Evolutionary conservation across 2,329 filamentous ascomycete genomes (phyloP).

Genomic region (Fusarium caatingaense): DNA sequence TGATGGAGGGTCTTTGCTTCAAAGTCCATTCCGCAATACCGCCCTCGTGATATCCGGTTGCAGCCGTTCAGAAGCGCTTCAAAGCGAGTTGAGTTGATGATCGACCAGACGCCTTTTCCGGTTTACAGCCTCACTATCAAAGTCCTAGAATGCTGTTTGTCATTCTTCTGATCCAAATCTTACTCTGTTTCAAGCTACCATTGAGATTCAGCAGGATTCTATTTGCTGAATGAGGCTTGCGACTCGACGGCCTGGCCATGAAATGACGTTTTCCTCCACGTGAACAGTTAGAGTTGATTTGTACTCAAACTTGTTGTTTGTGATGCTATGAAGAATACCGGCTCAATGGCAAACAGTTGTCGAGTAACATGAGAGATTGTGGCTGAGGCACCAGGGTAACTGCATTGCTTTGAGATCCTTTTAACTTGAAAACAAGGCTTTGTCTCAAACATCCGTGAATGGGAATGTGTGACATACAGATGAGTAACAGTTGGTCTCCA

Average conservation of each 20-base stretch:
- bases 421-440: constrained; percentile 1
- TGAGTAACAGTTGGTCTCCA: constrained; percentile 1
- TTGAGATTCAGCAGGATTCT: not conserved
- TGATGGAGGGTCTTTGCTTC: not conserved
- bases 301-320: not conserved
- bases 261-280: constrained; percentile 2
- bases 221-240: constrained; percentile 8
- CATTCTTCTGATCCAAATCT: not conserved
- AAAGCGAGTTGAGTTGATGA: not conserved
- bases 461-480: constrained; percentile 10
- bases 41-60: constrained; percentile 27
- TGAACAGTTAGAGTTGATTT: not conserved
- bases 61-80: constrained; percentile 42
- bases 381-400: not conserved
- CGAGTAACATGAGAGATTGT: not conserved
- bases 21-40: constrained; percentile 8
- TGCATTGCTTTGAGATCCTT: not conserved
- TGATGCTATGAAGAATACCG: not conserved
- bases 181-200: not conserved
- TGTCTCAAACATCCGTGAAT: constrained; percentile 7
- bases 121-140: constrained; percentile 29
- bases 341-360: not conserved
- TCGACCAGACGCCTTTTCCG: constrained; percentile 14
- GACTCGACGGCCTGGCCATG: constrained; percentile 9
- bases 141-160: constrained; percentile 22